Percentiles rank a stretch among this genome's conserved stretches.
These are phyloP conservation scores for Suillus brevipes DNA, from an alignment of 768 basidiomycete genomes.

Conservation along the genomic window DNA sequence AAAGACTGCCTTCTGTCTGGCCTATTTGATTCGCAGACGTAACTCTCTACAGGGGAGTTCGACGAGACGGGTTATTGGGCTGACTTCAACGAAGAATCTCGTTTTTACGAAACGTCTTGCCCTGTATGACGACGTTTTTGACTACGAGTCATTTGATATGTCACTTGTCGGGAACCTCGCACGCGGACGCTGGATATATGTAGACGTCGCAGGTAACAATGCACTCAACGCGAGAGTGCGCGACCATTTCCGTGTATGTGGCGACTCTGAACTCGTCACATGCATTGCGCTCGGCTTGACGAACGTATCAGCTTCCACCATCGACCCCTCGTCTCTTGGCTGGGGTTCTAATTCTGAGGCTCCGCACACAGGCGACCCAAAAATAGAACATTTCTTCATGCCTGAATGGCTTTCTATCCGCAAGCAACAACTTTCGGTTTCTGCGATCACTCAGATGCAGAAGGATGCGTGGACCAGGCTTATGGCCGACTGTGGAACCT, in stretches of 20 bases:
- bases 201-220: constrained; percentile 64
- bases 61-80: constrained; percentile 48
- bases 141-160: constrained; percentile 49
- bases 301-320: constrained; percentile 49
- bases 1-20: constrained; percentile 71
- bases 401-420: constrained; percentile 65
- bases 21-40: constrained; percentile 57
- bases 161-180: constrained; percentile 30
- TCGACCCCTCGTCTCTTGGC: constrained; percentile 30
- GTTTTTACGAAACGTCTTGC: constrained; percentile 54
- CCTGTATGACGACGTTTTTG: constrained; percentile 57
- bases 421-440: constrained; percentile 44
- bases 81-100: constrained; percentile 59
- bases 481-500: constrained; percentile 53
- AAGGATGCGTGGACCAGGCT: constrained; percentile 57
- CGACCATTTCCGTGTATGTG: constrained; percentile 34
- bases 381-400: constrained; percentile 64
- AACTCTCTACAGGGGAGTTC: constrained; percentile 15
- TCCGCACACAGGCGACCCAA: constrained; percentile 6
- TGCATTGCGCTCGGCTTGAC: constrained; percentile 56
- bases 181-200: constrained; percentile 51
- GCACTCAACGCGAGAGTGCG: constrained; percentile 47
- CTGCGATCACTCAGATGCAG: constrained; percentile 52
- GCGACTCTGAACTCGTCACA: constrained; percentile 34
- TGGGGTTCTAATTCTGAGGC: constrained; percentile 27